Base-by-base conservation (phyloP, 73 alveolate species). In the Stentor coeruleus region DNA sequence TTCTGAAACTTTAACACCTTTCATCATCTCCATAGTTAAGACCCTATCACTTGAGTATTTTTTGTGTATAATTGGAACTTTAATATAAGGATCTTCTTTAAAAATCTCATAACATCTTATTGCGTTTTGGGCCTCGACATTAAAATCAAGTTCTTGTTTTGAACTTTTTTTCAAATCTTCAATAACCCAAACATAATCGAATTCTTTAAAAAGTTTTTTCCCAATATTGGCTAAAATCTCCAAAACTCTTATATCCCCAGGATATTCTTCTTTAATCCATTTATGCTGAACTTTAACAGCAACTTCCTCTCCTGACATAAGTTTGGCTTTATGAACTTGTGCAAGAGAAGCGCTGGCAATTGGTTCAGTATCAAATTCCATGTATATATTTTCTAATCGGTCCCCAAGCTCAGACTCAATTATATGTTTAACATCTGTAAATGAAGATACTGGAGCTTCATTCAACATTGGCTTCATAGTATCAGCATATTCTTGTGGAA, bases 241-340 rank as follows among this genome's bases (percentile, higher is more conserved):
- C 39, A 87, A 37, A 6, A 83, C 40, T 59, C 87, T 59, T 4
- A 90, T 38, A 66, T 90, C 96, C 2, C 93, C 85, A 0, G 83
- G 87, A 38, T 38, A 59, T 38, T 37, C 38, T 41, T 81, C 76
- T 15, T 72, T 76, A 11, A 91, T 79, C 83, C 88, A 74, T 38
- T 83, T 88, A 73, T 89, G 95, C 84, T 91, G 85, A 31, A 91
- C 97, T 76, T 89, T 91, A 6, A 91, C 97, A 0, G 97, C 96
- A 1, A 88, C 94, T 55, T 38, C 83, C 38, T 41, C 89, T 33
- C 94, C 94, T 39, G 88, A 84, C 38, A 74, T 66, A 36, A 88
- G 42, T n/a, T 55, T 38, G 33, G 94, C 97, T 49, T 83, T 81
- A 42, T 92, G 97, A 36, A 92, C 97, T 77, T 92, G 90, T 0